Evolutionary conservation across 352 stramenopile species (phyloP).

Genomic region (Globisporangium solare): DNA sequence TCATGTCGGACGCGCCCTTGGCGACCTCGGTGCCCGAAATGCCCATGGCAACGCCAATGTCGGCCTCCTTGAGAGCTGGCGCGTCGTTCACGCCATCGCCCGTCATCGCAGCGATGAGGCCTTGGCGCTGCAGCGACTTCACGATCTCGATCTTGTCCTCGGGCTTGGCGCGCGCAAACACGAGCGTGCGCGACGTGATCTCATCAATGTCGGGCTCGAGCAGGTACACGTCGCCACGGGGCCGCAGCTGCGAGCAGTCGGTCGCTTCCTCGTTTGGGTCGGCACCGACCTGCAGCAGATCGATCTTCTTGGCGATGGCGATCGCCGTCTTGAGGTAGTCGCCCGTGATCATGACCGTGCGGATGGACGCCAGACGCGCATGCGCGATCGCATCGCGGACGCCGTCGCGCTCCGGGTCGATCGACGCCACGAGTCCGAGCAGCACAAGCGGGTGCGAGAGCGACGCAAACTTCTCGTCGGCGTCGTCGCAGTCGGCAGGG

Average conservation of each 20-base stretch:
- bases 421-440: conserved; percentile 91
- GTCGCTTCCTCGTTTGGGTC: conserved; percentile 55
- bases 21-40: conserved; percentile 96
- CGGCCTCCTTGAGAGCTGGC: conserved; percentile 93
- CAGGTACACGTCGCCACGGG: conserved; percentile 47
- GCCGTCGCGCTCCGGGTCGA: conserved; percentile 69
- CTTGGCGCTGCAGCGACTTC: conserved; percentile 89
- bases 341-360: conserved; percentile 92
- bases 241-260: conserved; percentile 65
- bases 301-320: conserved; percentile 91
- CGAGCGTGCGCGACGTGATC: conserved; percentile 69
- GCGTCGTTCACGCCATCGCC: conserved; percentile 98
- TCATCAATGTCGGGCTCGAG: conserved; percentile 80
- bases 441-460: conserved; percentile 84
- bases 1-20: conserved; percentile 98
- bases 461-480: conserved; percentile 63
- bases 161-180: conserved; percentile 95
- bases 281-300: conserved; percentile 81
- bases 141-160: conserved; percentile 97
- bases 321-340: conserved; percentile 94
- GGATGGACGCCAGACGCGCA: conserved; percentile 48
- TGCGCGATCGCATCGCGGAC: conserved; percentile 49
- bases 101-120: conserved; percentile 94
- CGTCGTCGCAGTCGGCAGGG: conserved; percentile 35
- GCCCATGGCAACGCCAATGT: conserved; percentile 97